Evolutionary conservation across 1,139 yeast genomes (phyloP), one percentile per base, ranked within the genome.

Genomic region (Keqinozyma sinolaborantium): DNA sequence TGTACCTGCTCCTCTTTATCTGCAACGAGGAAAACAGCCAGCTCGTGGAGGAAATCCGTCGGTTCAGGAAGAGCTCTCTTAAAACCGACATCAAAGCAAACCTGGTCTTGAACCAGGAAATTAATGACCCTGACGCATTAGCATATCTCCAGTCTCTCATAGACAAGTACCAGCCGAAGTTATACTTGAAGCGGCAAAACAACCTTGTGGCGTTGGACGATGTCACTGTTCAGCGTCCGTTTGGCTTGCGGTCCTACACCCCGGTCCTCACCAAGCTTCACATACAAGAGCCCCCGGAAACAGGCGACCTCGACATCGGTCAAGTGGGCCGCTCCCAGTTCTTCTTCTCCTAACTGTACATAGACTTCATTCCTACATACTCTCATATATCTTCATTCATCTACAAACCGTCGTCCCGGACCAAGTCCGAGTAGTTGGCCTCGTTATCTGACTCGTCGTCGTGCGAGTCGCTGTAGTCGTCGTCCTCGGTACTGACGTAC

Each of bases 371-470:
- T 8, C 14, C 13, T 12, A 11, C 14, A 23, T n/a, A n/a, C n/a
- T n/a, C n/a, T 44, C 77, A 78, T 7, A 50, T 50, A 38, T 77
- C 69, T 30, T 83, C 55, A 36, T 48, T 42, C 23, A 44, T 42
- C 7, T 41, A 18, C 10, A 20, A 30, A 25, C 26, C 26, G 21
- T 34, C 45, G 6, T 42, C 41, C 2, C 36, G 26, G 12, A 33
- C 30, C 9, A 7, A 7, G 10, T 18, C 21, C 10, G 21, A 18
- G 14, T 41, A 30, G 20, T 40, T 32, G 4, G 35, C 35, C 13
- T 46, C 45, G 9, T 35, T 40, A 14, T 42, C 45, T 18, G 41
- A 32, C 30, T 34, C 39, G 11, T 34, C 41, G 14, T 33, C 36
- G 14, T 38, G 33, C 18, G 42, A 41, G 3, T 50, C 51, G 9